Base-by-base conservation (phyloP, 768 basidiomycete species). In the Polyporus arcularius region DNA sequence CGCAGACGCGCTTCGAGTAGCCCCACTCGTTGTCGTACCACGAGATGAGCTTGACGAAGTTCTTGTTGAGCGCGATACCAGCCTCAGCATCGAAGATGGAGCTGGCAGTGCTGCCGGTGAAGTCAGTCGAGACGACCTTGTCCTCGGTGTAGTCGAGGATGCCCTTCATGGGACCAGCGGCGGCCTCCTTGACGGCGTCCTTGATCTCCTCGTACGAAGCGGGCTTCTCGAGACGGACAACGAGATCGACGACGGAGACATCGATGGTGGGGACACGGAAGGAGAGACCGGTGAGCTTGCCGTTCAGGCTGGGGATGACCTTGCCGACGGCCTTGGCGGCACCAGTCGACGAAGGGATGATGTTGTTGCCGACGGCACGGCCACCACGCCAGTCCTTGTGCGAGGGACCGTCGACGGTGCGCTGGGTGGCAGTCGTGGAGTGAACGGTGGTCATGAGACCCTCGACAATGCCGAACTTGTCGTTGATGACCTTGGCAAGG, bases 371-470 rank as follows among this genome's bases (percentile, higher is more conserved):
- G 66, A 96, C 94, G 71, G 88, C 87, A 79, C 96, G 96, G 65
- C 94, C 94, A 73, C 94, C 94, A 74, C 94, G 92, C 94, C 94
- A 96, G 81, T 96, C 94, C 82, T 96, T 98, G 83, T 84, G 73
- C 50, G 94, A 96, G 47, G 94, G 94, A 53, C 94, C 95, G 67
- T 97, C 96, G 70, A 94, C 92, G 62, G 92, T 93, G 85, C 93
- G 94, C 76, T 94, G 92, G 60, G 95, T 96, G 53, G 95, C 95
- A 51, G 95, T 97, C 68, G 95, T 95, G 45, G 96, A 88, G 75
- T 98, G 96, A 69, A 99, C 92, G 70, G 96, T 98, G 79, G 91
- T 96, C 97, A 98, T 98, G 75, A 99, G 84, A 73, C 91, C 96
- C 81, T 99, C 96, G 62, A 91, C 83, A 71, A 99, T 96, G 70